phyloP scores from a whole-genome alignment of 495 filamentous ascomycete species.

The Trichocladium antarcticum region DNA sequence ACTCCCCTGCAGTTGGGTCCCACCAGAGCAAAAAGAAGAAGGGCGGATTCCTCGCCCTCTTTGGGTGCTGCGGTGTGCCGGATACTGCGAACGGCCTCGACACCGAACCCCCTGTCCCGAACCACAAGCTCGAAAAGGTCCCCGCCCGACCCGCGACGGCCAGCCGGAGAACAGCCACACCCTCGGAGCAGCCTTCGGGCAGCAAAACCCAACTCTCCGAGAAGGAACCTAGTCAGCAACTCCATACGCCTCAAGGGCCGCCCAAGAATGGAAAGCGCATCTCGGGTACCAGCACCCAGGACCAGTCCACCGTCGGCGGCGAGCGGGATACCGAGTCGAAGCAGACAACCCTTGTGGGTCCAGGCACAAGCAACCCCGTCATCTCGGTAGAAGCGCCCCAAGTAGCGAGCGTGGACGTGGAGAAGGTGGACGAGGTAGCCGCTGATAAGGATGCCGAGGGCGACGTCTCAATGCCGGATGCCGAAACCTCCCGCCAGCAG shows the following conservation, averaged over 20 bases:
- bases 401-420: slow-evolving; percentile 11
- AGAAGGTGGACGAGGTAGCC: slow-evolving; percentile 20
- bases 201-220: slow-evolving; percentile 38
- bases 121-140: slow-evolving; percentile 54
- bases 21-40: slow-evolving; percentile 51
- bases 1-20: slow-evolving; percentile 34
- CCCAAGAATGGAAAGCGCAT: slow-evolving; percentile 32
- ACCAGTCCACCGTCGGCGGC: slow-evolving; percentile 31
- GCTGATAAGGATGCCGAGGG: slow-evolving; percentile 39
- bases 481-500: slow-evolving; percentile 22
- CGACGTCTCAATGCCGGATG: slow-evolving; percentile 55
- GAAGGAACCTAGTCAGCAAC: slow-evolving; percentile 30
- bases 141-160: slow-evolving; percentile 41
- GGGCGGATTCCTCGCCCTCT: slow-evolving; percentile 54
- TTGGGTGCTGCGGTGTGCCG: slow-evolving; percentile 69
- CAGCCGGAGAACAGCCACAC: slow-evolving; percentile 44
- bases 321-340: slow-evolving; percentile 38
- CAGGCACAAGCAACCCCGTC: slow-evolving; percentile 28
- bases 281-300: slow-evolving; percentile 34
- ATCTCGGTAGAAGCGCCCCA: slow-evolving; percentile 38
- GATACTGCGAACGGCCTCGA: slow-evolving; percentile 52
- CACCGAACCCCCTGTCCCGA: slow-evolving; percentile 49
- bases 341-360: slow-evolving; percentile 34
- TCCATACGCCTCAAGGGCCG: slow-evolving; percentile 22
- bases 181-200: slow-evolving; percentile 45